These are phyloP conservation scores for Jamesozyma lodderae DNA, from an alignment of 805 yeast genomes.

Conservation along the genomic window DNA sequence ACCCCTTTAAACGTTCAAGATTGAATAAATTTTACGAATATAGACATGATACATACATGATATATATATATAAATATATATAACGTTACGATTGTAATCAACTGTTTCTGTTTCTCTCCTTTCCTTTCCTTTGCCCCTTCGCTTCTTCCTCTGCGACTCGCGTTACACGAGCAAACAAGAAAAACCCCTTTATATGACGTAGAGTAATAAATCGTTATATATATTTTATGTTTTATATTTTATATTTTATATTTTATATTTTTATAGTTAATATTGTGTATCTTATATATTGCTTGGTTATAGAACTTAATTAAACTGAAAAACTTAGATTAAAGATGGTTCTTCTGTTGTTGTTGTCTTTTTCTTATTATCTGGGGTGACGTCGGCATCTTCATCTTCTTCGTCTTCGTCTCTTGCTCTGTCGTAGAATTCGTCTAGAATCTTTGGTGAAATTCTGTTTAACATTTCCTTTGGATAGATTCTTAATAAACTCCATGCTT, in stretches of 20 bases:
- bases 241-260: background rate
- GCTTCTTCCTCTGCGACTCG: too few relatives aligned
- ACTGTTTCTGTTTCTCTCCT: too few relatives aligned
- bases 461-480: conserved; percentile 98
- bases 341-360: conserved; percentile 11
- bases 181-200: too few relatives aligned
- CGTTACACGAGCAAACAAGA: too few relatives aligned
- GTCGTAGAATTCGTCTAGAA: conserved; percentile 89
- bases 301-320: background rate
- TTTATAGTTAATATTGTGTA: background rate
- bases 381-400: conserved; percentile 34
- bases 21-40: too few relatives aligned
- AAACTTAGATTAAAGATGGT: conserved; percentile 18
- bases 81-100: too few relatives aligned
- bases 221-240: background rate
- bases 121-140: too few relatives aligned
- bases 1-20: too few relatives aligned
- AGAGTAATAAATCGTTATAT: background rate
- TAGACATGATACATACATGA: too few relatives aligned
- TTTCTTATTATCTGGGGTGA: conserved; percentile 8
- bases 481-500: conserved; percentile 96
- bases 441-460: conserved; percentile 97
- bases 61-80: too few relatives aligned
- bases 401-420: conserved; percentile 65
- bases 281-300: background rate